Percentiles rank a stretch among this genome's conserved stretches.
These are phyloP conservation scores for Rhodotorula sp. DNA, from an alignment of 1,284 basidiomycete species.

Conservation along the genomic window DNA sequence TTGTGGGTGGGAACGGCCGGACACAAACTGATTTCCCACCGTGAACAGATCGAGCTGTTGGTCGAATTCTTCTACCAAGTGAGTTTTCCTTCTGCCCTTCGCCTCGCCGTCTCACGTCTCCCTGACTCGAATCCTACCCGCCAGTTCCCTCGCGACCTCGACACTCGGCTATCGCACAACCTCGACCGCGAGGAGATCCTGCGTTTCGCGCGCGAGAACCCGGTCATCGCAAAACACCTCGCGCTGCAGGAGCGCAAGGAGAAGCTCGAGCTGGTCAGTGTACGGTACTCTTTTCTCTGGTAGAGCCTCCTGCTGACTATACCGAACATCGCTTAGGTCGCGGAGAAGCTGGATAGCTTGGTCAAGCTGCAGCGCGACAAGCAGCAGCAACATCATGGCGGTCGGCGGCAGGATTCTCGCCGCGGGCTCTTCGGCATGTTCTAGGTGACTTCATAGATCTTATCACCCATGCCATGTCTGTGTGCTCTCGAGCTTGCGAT, in stretches of 20 bases:
- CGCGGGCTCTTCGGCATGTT: slow-evolving; percentile 40
- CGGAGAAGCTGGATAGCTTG: slow-evolving; percentile 49
- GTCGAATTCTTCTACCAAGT: slow-evolving; percentile 99
- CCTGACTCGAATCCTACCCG: background rate
- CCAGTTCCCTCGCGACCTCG: slow-evolving; percentile 95
- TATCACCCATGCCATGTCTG: background rate
- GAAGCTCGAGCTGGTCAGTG: slow-evolving; percentile 84
- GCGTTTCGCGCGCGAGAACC: slow-evolving; percentile 93
- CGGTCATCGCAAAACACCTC: slow-evolving; percentile 77
- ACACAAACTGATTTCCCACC: background rate
- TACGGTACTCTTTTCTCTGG: background rate
- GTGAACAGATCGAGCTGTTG: slow-evolving; percentile 77
- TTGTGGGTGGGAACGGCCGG: no score
- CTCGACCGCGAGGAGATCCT: slow-evolving; percentile 81
- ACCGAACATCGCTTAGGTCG: slow-evolving; percentile 37
- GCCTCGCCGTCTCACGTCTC: no score
- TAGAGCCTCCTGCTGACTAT: background rate
- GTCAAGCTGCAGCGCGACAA: slow-evolving; percentile 50
- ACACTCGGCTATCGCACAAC: slow-evolving; percentile 89
- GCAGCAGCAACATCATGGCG: slow-evolving; percentile 22
- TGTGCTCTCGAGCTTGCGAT: no score
- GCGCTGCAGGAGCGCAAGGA: slow-evolving; percentile 96
- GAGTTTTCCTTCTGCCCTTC: slow-evolving; percentile 38
- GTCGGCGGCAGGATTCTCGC: slow-evolving; percentile 1
- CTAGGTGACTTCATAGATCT: slow-evolving; percentile 10